Percentiles rank a stretch among this genome's conserved stretches.
Evolutionary conservation across 106 monocot species (phyloP).

Genomic region (Dendrobium chrysotoxum): DNA sequence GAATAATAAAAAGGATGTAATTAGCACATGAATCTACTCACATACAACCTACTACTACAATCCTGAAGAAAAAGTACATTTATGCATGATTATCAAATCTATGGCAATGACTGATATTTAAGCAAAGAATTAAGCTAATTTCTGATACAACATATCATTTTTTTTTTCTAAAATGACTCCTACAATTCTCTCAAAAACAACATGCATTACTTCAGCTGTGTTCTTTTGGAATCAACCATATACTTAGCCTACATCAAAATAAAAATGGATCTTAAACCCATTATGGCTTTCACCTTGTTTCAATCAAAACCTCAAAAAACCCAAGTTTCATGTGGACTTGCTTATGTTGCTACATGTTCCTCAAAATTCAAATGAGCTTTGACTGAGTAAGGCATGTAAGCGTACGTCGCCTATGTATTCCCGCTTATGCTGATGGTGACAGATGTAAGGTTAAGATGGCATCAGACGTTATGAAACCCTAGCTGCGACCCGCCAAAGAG

Average conservation of each 20-base stretch:
- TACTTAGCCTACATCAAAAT: too few species aligned
- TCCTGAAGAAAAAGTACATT: conserved; percentile 2
- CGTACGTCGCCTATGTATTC: background rate
- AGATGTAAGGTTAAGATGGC: too few species aligned
- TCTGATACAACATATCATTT: background rate
- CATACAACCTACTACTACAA: background rate
- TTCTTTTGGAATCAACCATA: too few species aligned
- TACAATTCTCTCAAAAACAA: background rate
- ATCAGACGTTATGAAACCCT: too few species aligned
- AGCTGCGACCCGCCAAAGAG: too few species aligned
- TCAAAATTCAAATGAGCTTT: background rate
- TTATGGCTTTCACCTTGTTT: too few species aligned
- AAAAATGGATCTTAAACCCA: too few species aligned
- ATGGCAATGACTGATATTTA: background rate
- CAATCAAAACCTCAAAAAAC: too few species aligned
- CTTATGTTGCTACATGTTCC: background rate
- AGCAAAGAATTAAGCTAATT: background rate
- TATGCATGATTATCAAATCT: background rate
- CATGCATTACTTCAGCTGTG: too few species aligned
- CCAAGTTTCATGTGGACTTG: background rate
- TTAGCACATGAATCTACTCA: background rate
- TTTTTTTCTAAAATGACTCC: background rate
- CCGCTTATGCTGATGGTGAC: background rate
- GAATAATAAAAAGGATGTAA: background rate
- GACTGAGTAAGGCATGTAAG: background rate